phyloP scores from a whole-genome alignment of 169 alveolate genomes.

The Plasmodium coatneyi region DNA sequence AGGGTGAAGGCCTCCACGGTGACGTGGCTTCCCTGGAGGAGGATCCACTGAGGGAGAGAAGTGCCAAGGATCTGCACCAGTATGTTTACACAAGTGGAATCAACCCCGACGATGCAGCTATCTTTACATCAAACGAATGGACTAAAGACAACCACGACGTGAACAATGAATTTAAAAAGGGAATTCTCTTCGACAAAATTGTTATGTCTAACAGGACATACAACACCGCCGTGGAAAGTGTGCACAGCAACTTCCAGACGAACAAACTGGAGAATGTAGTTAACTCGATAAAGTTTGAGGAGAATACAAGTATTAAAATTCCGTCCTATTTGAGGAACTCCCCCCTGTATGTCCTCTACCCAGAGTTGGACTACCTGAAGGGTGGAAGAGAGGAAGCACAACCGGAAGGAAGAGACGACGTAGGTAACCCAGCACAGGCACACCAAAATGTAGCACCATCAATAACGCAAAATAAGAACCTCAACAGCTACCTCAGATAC shows the following conservation, averaged over 20 bases:
- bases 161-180: conserved; percentile 4
- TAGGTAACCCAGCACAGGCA: not conserved
- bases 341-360: conserved; percentile 38
- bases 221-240: conserved; percentile 19
- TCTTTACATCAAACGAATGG: not conserved
- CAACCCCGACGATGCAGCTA: not conserved
- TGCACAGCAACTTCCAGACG: conserved; percentile 33
- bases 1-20: not conserved
- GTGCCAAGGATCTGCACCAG: not conserved
- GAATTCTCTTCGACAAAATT: conserved; percentile 28
- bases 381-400: not conserved
- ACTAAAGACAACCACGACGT: not conserved
- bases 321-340: conserved; percentile 28
- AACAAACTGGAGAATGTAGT: conserved; percentile 30
- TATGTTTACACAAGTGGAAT: not conserved
- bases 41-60: not conserved
- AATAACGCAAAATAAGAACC: not conserved
- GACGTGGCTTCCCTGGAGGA: not conserved
- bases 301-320: conserved; percentile 21
- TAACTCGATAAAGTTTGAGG: conserved; percentile 39
- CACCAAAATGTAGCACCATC: not conserved
- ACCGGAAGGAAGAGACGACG: not conserved
- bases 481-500: not conserved
- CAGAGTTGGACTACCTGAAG: conserved; percentile 8
- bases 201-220: not conserved